A percentile compares a stretch with the other conserved stretches of the same genome.
phyloP scores from a whole-genome alignment of 1,284 basidiomycete genomes.

The Coriolopsis trogii region DNA sequence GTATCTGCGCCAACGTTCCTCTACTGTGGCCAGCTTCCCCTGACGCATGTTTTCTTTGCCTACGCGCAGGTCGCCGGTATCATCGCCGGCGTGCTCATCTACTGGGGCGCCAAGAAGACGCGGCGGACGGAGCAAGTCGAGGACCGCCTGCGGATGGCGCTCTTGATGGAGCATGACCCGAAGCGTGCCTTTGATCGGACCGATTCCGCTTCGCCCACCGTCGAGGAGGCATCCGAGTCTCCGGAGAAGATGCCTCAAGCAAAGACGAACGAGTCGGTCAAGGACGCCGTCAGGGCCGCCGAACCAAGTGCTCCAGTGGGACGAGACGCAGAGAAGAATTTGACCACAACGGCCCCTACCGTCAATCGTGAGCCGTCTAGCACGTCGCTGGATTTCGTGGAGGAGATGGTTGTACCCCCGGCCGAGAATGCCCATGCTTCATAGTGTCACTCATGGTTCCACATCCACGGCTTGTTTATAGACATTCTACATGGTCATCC shows the following conservation, averaged over 20 bases:
- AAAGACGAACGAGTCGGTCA: conserved; percentile 45
- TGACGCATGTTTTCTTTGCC: background rate
- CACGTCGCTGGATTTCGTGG: conserved; percentile 25
- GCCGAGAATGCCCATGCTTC: conserved; percentile 16
- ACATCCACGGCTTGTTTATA: too few species aligned
- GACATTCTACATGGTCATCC: too few species aligned
- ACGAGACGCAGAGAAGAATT: conserved; percentile 5
- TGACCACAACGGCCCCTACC: conserved; percentile 1
- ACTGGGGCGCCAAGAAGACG: conserved; percentile 76
- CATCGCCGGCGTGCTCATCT: conserved; percentile 77
- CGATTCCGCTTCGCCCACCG: background rate
- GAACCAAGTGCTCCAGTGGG: background rate
- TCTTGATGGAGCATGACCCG: conserved; percentile 46
- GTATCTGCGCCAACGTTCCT: conserved; percentile 31
- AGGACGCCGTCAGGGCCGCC: conserved; percentile 24
- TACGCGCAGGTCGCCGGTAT: conserved; percentile 56
- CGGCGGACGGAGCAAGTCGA: conserved; percentile 79
- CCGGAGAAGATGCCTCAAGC: background rate
- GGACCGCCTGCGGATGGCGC: conserved; percentile 67
- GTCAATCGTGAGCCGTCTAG: conserved; percentile 4
- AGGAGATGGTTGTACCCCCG: conserved; percentile 39
- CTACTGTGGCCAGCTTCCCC: background rate
- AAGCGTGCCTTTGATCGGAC: background rate
- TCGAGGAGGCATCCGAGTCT: background rate
- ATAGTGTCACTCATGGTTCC: background rate